Conservation (phyloP, 495 filamentous ascomycete genomes). For the Neurospora sp. region DNA sequence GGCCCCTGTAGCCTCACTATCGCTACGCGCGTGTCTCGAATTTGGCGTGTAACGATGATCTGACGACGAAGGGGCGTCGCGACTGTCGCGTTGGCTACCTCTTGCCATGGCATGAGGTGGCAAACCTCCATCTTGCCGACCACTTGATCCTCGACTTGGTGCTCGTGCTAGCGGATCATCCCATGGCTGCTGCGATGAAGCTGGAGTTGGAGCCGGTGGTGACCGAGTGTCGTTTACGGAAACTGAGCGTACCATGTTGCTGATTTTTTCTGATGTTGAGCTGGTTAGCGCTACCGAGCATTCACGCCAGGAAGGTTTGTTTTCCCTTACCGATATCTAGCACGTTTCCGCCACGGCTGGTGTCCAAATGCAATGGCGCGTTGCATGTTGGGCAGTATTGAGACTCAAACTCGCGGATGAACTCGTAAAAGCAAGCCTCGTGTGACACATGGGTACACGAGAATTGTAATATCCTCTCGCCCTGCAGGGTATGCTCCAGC, state of each 20-base stretch:
- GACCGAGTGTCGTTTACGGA: conserved; percentile 56
- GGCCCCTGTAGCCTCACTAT: conserved; percentile 47
- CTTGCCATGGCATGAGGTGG: conserved; percentile 6
- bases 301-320: neutral
- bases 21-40: conserved; percentile 64
- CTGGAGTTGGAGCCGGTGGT: conserved; percentile 36
- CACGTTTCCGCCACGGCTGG: conserved; percentile 89
- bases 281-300: conserved; percentile 8
- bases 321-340: conserved; percentile 67
- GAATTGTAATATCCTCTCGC: conserved; percentile 91
- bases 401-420: conserved; percentile 88
- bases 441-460: conserved; percentile 94
- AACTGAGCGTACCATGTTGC: conserved; percentile 82
- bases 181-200: conserved; percentile 31
- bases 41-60: conserved; percentile 48
- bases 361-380: conserved; percentile 85
- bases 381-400: conserved; percentile 95
- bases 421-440: conserved; percentile 99
- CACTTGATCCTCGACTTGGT: conserved; percentile 38
- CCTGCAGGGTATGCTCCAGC: conserved; percentile 88
- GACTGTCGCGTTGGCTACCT: conserved; percentile 31
- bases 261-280: conserved; percentile 69
- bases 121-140: conserved; percentile 23
- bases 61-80: conserved; percentile 45
- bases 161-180: conserved; percentile 39